Evolutionary conservation across 306 rosid species (phyloP).

Genomic region (Ochetophila trinervis): DNA sequence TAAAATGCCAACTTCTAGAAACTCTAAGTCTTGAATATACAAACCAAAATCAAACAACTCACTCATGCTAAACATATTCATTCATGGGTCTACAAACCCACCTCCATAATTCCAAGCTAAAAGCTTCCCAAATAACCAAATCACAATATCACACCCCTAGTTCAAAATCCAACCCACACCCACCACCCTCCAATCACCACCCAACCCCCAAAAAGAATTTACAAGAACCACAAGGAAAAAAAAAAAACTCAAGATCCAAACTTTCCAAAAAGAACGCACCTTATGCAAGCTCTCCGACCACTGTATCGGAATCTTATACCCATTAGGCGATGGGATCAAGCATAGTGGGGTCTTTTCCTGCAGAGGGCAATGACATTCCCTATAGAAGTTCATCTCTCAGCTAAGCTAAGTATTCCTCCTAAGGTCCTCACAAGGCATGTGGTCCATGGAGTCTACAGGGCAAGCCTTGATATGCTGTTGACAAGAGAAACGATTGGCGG

Average conservation of each 20-base stretch:
- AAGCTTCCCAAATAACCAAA: neutral
- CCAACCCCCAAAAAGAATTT: too few species aligned
- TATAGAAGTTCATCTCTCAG: constrained; percentile 85
- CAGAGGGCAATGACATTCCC: constrained; percentile 86
- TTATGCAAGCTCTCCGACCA: constrained; percentile 96
- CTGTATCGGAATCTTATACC: constrained; percentile 68
- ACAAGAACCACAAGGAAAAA: neutral
- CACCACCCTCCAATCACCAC: neutral
- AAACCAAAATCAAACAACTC: too few species aligned
- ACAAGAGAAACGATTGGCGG: constrained; percentile 65
- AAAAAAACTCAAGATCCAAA: neutral
- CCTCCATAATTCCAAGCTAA: neutral
- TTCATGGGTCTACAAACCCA: constrained; percentile 2
- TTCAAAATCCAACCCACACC: neutral
- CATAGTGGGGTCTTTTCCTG: constrained; percentile 71
- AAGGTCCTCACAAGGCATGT: constrained; percentile 99
- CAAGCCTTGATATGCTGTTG: constrained; percentile 67
- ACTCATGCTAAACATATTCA: neutral
- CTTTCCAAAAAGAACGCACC: constrained; percentile 31
- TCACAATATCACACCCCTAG: neutral
- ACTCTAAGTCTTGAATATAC: neutral
- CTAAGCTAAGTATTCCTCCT: constrained; percentile 75
- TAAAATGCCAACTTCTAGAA: neutral
- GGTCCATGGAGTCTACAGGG: constrained; percentile 62
- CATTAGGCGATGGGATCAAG: constrained; percentile 74